phyloP scores from a whole-genome alignment of 1,139 yeast species.

The Waltiozyma sp. region DNA sequence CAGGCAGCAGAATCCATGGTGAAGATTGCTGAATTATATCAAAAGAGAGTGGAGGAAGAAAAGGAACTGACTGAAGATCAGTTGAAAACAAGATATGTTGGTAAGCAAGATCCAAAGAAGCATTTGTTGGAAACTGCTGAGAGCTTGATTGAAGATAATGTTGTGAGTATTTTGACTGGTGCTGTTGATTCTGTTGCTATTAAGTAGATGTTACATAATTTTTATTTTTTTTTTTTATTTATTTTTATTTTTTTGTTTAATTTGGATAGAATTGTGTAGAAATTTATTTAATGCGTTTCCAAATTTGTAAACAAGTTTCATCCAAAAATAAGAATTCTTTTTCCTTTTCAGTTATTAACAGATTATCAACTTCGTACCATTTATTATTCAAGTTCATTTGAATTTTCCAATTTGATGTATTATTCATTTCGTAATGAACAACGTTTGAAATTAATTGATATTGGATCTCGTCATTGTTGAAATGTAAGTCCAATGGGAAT shows the following conservation, averaged over 20 bases:
- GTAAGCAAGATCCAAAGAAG: constrained; percentile 97
- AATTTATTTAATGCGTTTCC: constrained; percentile 35
- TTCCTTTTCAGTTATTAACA: constrained; percentile 35
- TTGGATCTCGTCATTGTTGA: constrained; percentile 11
- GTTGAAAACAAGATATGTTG: constrained; percentile 90
- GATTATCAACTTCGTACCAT: constrained; percentile 53
- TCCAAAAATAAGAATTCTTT: constrained; percentile 50
- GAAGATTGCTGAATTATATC: constrained; percentile 81
- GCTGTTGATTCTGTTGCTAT: constrained; percentile 82
- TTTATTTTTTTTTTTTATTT: too few relatives aligned
- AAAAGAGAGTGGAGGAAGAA: constrained; percentile 87
- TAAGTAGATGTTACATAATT: constrained; percentile 34
- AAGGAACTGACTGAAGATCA: constrained; percentile 81
- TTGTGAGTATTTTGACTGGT: constrained; percentile 77
- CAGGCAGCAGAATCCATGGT: constrained; percentile 74
- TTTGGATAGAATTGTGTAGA: too few relatives aligned
- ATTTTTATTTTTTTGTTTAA: too few relatives aligned
- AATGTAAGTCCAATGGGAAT: constrained; percentile 32
- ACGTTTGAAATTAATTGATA: constrained; percentile 45
- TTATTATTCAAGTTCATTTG: constrained; percentile 34
- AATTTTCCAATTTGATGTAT: constrained; percentile 36
- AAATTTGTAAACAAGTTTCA: constrained; percentile 57
- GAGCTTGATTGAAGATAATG: constrained; percentile 75
- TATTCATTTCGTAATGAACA: constrained; percentile 32
- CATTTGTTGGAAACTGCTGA: constrained; percentile 89